Percentiles rank a stretch among this genome's conserved stretches.
Evolutionary conservation across 164 flowering plant species (phyloP).

Genomic region (Sextonia rubra): DNA sequence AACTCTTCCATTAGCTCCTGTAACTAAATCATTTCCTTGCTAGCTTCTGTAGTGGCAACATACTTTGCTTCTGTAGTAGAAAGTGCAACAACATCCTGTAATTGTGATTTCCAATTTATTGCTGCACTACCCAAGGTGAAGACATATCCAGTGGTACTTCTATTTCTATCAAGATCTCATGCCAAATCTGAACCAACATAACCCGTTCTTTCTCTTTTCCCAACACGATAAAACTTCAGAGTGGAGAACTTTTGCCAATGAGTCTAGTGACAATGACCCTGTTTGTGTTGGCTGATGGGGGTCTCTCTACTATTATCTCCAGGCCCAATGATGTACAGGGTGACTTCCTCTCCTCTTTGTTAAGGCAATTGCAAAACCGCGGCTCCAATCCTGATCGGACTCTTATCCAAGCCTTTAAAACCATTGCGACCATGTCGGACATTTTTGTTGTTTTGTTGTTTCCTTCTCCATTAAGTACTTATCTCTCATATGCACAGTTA

Average conservation of each 20-base stretch:
- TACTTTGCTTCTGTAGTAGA: too few species aligned
- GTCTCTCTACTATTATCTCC: slow-evolving; percentile 35
- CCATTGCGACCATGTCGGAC: slow-evolving; percentile 45
- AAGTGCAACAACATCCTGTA: too few species aligned
- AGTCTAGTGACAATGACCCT: slow-evolving; percentile 26
- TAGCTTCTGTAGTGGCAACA: too few species aligned
- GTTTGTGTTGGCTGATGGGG: slow-evolving; percentile 35
- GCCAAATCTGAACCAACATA: too few species aligned
- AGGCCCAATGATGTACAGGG: slow-evolving; percentile 34
- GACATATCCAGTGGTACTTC: too few species aligned
- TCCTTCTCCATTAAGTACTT: background rate
- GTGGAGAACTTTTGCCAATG: slow-evolving; percentile 39
- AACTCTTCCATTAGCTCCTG: too few species aligned
- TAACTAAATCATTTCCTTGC: too few species aligned
- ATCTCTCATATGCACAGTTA: background rate
- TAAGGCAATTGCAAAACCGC: slow-evolving; percentile 44
- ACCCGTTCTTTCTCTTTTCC: too few species aligned
- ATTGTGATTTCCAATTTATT: too few species aligned
- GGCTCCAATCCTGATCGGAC: slow-evolving; percentile 40
- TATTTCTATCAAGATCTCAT: too few species aligned
- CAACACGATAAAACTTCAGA: slow-evolving; percentile 35
- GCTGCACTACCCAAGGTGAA: too few species aligned
- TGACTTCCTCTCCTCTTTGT: slow-evolving; percentile 35
- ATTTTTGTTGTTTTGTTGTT: slow-evolving; percentile 18
- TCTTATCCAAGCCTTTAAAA: slow-evolving; percentile 33